These are phyloP conservation scores for Lasiodiplodia citricola DNA, from an alignment of 2,329 filamentous ascomycete genomes.

Conservation along the genomic window DNA sequence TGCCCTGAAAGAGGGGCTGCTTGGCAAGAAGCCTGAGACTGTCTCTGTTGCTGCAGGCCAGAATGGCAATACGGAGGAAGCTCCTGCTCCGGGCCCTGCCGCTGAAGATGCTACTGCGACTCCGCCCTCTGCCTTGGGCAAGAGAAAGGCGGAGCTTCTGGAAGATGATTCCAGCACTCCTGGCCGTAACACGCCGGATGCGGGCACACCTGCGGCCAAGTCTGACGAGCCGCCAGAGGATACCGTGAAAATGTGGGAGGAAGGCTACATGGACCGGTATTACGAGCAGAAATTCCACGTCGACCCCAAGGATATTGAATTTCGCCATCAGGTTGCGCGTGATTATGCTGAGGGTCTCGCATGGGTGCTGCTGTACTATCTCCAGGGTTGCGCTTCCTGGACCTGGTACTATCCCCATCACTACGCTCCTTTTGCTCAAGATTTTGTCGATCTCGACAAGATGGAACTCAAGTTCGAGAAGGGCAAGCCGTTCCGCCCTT, in stretches of 20 bases:
- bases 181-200: conserved; percentile 62
- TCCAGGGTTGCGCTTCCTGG: conserved; percentile 98
- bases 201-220: conserved; percentile 51
- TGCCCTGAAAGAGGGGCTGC: conserved; percentile 77
- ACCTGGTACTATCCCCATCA: conserved; percentile 99
- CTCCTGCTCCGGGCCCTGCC: conserved; percentile 31
- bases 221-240: conserved; percentile 73
- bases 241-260: conserved; percentile 89
- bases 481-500: conserved; percentile 84
- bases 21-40: conserved; percentile 47
- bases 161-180: conserved; percentile 67
- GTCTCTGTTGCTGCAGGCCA: conserved; percentile 29
- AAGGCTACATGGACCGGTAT: conserved; percentile 92
- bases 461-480: conserved; percentile 83
- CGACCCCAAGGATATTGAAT: conserved; percentile 78
- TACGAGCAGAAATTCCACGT: conserved; percentile 96
- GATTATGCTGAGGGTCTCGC: conserved; percentile 94
- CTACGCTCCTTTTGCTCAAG: conserved; percentile 95
- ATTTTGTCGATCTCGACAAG: conserved; percentile 83
- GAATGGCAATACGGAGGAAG: conserved; percentile 31
- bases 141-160: conserved; percentile 77
- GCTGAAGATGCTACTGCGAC: conserved; percentile 42
- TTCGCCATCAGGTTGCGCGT: conserved; percentile 84
- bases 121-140: conserved; percentile 62
- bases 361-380: conserved; percentile 97